A percentile compares a stretch with the other conserved stretches of the same genome.
phyloP scores from a whole-genome alignment of 352 stramenopile species.

The Albugo candida region DNA sequence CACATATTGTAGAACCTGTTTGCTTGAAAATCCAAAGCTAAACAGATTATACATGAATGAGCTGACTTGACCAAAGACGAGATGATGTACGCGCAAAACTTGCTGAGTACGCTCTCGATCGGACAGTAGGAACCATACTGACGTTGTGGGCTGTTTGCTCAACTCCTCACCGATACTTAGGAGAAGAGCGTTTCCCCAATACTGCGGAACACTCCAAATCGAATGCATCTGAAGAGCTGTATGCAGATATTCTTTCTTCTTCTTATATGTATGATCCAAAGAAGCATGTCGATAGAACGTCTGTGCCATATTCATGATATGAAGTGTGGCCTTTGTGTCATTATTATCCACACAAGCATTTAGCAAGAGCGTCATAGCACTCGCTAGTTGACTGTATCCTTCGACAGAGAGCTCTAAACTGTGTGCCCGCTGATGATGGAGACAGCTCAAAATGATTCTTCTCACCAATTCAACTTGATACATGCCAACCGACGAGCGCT shows the following conservation, averaged over 20 bases:
- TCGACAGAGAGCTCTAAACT: constrained; percentile 27
- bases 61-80: constrained; percentile 53
- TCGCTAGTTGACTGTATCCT: constrained; percentile 31
- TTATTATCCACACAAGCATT: constrained; percentile 37
- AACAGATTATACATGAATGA: constrained; percentile 61
- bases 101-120: constrained; percentile 38
- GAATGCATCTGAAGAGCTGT: constrained; percentile 25
- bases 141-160: constrained; percentile 39
- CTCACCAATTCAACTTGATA: constrained; percentile 53
- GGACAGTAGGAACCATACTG: constrained; percentile 42
- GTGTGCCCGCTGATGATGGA: constrained; percentile 48
- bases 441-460: constrained; percentile 33
- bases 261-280: constrained; percentile 7
- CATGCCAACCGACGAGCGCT: constrained; percentile 30
- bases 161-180: constrained; percentile 60
- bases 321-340: constrained; percentile 42
- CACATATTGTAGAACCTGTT: constrained; percentile 50
- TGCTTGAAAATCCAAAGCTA: constrained; percentile 19
- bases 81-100: constrained; percentile 54
- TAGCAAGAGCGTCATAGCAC: constrained; percentile 33
- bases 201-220: constrained; percentile 42
- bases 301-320: constrained; percentile 73
- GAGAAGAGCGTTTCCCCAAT: constrained; percentile 54
- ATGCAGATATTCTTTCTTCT: constrained; percentile 40
- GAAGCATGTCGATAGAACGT: constrained; percentile 33